phyloP scores from a whole-genome alignment of 176 grass and related monocot genomes.

The sorghum (Sorghum bicolor) region Sorghum_bicolor_NCBIv3 NC_012872.2:8917001-8917500 shows the following conservation, averaged over 20 bases:
- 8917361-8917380: background rate
- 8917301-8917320: background rate
- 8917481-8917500: slow-evolving; percentile 9
- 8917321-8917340: background rate
- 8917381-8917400: background rate
- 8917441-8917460: background rate
- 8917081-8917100: too few relatives aligned
- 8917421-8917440: slow-evolving; percentile 31
- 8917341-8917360: slow-evolving; percentile 2
- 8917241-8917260: background rate
- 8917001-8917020: too few relatives aligned
- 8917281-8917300: background rate
- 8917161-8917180: background rate
- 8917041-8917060: too few relatives aligned
- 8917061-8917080: too few relatives aligned
- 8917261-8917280: background rate
- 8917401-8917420: background rate
- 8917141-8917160: background rate
- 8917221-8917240: slow-evolving; percentile 29
- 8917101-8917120: too few relatives aligned
- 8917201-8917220: background rate
- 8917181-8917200: slow-evolving; percentile 4
- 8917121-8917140: too few relatives aligned
- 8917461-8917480: background rate
- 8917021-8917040: too few relatives aligned